Evolutionary conservation across 75 land plant genomes (phyloP), one percentile per base, ranked within the genome.

Genomic region (Picea sitchensis): DNA sequence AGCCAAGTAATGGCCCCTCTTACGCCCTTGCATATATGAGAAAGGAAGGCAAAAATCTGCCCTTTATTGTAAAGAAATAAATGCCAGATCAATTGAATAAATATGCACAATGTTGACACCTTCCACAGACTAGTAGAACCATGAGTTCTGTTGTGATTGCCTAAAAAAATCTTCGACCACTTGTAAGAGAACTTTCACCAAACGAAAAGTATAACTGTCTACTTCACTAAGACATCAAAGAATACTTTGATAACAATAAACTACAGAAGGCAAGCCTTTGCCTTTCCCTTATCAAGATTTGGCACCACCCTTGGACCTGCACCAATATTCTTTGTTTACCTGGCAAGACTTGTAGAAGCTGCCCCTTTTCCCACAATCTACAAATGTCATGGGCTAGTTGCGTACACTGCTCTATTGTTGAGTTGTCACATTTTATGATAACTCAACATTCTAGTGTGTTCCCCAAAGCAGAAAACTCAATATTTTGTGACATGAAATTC

Each of bases 171-270:
- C 74, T 71, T 51, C 11, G 73, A 32, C 13, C 54, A 71, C 74
- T 71, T 44, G 74, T 32, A 71, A 51, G 41, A 34, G 41, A 67
- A 34, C 36, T 67, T 20, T 67, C 41, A 71, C 21, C 74, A 44
- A 71, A 20, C 17, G 74, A 71, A 71, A 44, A 44, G 74, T 71
- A 71, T 71, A 71, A 71, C 26, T 44, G 74, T 71, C 71, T 36
- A 67, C 71, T 67, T 67, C 74, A 71, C 74, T 71, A 71, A 71
- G 54, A 41, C 54, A 69, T 69, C 73, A 69, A 69, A 69, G 73
- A 69, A 38, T 69, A 69, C 73, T 38, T 69, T 69, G 73, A 38
- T 71, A 71, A 71, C 44, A 71, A 71, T 41, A 41, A 71, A 20
- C 54, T n/a, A 44, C 74, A 71, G 20, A 8, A 26, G 51, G 11